A percentile compares a stretch with the other conserved stretches of the same genome.
phyloP scores from a whole-genome alignment of 208 protist species.

The Trypanosoma mega region DNA sequence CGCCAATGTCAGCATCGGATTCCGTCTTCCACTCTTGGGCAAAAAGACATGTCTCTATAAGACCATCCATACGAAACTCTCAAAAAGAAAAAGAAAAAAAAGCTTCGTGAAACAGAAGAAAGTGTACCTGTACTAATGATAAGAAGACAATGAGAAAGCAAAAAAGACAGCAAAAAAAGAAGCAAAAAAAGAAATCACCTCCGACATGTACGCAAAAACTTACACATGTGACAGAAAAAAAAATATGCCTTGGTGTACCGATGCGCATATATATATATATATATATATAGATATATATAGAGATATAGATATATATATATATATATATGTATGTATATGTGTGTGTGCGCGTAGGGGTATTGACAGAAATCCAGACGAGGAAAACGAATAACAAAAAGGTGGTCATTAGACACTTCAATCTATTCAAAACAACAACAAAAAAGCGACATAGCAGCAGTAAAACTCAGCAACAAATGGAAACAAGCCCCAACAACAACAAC shows the following conservation, averaged over 20 bases:
- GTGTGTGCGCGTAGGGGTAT: too few species aligned
- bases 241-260: too few species aligned
- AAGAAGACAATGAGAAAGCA: neutral
- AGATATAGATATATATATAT: conserved; percentile 5
- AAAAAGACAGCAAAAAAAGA: neutral
- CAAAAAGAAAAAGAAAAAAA: neutral
- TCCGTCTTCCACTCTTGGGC: conserved; percentile 20
- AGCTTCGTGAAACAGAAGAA: neutral
- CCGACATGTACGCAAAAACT: too few species aligned
- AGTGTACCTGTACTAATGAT: neutral
- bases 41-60: conserved; percentile 24
- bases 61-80: conserved; percentile 9
- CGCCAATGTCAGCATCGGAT: conserved; percentile 11
- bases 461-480: too few species aligned
- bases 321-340: too few species aligned
- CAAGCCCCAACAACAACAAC: too few species aligned
- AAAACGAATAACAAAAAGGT: too few species aligned
- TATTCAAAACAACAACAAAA: too few species aligned
- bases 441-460: too few species aligned
- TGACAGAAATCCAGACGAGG: too few species aligned
- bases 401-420: too few species aligned
- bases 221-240: too few species aligned
- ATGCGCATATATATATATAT: conserved; percentile 8
- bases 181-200: conserved; percentile 4
- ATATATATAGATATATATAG: neutral